These are phyloP conservation scores for Solioccasus polychromus DNA, from an alignment of 768 basidiomycete genomes.

Conservation along the genomic window DNA sequence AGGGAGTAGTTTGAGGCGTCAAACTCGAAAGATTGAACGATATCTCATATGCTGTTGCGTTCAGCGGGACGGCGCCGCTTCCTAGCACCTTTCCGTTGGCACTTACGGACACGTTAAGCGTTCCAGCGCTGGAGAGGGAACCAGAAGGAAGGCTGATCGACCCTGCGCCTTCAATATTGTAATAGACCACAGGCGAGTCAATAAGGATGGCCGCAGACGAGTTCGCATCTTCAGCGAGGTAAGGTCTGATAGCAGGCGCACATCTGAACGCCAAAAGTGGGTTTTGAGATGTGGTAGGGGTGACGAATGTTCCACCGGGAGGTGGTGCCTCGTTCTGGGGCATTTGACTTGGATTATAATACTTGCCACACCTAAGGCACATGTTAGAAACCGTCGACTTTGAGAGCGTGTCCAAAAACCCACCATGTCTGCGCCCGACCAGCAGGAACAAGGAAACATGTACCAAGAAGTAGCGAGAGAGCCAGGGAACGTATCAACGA, in stretches of 20 bases:
- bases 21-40: slow-evolving; percentile 46
- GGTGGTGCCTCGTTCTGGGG: slow-evolving; percentile 32
- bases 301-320: slow-evolving; percentile 48
- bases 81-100: slow-evolving; percentile 42
- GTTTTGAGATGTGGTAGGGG: slow-evolving; percentile 34
- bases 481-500: slow-evolving; percentile 7
- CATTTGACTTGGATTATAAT: slow-evolving; percentile 46
- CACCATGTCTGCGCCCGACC: slow-evolving; percentile 29
- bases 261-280: slow-evolving; percentile 58
- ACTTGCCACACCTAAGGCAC: slow-evolving; percentile 43
- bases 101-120: slow-evolving; percentile 43
- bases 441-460: slow-evolving; percentile 13
- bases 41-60: slow-evolving; percentile 47
- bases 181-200: slow-evolving; percentile 49
- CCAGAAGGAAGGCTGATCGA: slow-evolving; percentile 37
- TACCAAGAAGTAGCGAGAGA: slow-evolving; percentile 12
- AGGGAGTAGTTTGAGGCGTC: slow-evolving; percentile 35
- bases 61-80: slow-evolving; percentile 48
- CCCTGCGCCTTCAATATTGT: slow-evolving; percentile 42
- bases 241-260: slow-evolving; percentile 55
- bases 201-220: slow-evolving; percentile 47
- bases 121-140: slow-evolving; percentile 25
- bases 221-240: slow-evolving; percentile 49
- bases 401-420: slow-evolving; percentile 2
- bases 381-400: background rate